Conservation (phyloP, 768 basidiomycete genomes). For the Fibroporia radiculosa region DNA sequence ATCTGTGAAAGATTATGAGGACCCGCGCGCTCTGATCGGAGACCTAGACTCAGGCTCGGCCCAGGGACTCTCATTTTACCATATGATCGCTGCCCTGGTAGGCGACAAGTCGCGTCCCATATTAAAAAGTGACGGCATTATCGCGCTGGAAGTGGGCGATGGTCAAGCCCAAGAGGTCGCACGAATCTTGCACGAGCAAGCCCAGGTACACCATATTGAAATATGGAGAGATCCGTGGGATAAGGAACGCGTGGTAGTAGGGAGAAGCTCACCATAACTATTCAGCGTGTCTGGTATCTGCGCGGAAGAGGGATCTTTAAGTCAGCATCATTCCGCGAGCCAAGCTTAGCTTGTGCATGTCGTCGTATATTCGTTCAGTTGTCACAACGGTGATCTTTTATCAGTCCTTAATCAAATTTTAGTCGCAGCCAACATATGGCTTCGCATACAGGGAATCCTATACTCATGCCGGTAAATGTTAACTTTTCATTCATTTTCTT, state of each 20-base stretch:
- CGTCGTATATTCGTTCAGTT: no score
- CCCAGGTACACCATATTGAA: slow-evolving; percentile 40
- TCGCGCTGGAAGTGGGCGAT: slow-evolving; percentile 78
- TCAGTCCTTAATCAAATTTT: no score
- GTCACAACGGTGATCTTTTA: no score
- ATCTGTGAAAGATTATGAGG: slow-evolving; percentile 77
- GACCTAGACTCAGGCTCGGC: slow-evolving; percentile 39
- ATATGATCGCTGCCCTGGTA: slow-evolving; percentile 58
- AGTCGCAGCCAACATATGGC: no score
- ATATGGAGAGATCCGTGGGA: slow-evolving; percentile 82
- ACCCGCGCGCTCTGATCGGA: slow-evolving; percentile 73
- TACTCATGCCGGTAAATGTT: no score
- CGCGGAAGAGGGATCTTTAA: no score
- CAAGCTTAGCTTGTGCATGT: no score
- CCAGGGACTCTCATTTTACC: slow-evolving; percentile 62
- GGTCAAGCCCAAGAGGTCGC: slow-evolving; percentile 61
- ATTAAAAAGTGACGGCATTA: slow-evolving; percentile 41
- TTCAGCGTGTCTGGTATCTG: no score
- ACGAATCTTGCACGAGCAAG: slow-evolving; percentile 44
- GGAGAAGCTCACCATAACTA: not conserved
- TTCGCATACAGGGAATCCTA: no score
- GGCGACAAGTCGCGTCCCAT: slow-evolving; percentile 29
- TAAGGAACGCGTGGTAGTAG: slow-evolving; percentile 64
- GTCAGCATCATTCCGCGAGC: no score
- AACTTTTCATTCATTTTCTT: no score